A percentile compares a stretch with the other conserved stretches of the same genome.
These are phyloP conservation scores for Trichoderma sp. DNA, from an alignment of 2,329 filamentous ascomycete species.

Conservation along the genomic window DNA sequence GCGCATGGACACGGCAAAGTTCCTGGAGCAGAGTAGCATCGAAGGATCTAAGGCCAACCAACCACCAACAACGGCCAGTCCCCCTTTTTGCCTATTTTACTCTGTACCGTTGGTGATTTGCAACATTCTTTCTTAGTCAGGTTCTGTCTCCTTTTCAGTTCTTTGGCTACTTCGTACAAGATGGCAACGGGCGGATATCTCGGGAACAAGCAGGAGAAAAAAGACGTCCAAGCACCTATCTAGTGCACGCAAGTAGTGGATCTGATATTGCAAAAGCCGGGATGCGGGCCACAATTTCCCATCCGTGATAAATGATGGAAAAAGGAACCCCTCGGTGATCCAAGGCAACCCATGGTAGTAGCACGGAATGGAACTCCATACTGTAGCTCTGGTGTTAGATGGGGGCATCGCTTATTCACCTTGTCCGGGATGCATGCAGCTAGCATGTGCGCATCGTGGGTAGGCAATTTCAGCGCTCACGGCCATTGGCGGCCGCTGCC, in stretches of 20 bases:
- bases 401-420: not conserved
- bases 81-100: not conserved
- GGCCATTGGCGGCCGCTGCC: not conserved
- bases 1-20: not conserved
- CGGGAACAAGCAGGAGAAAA: not conserved
- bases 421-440: slow-evolving; percentile 10
- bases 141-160: not conserved
- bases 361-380: not conserved
- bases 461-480: slow-evolving; percentile 1
- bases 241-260: not conserved
- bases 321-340: not conserved
- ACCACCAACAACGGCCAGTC: not conserved
- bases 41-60: not conserved
- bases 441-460: slow-evolving; percentile 11
- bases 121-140: not conserved
- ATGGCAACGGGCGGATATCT: not conserved
- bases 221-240: not conserved
- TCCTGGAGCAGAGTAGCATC: not conserved
- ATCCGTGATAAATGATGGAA: not conserved
- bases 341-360: not conserved
- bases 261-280: not conserved
- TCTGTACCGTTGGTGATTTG: not conserved
- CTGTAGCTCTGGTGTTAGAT: not conserved
- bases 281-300: not conserved
- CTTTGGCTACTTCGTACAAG: not conserved